Conservation (phyloP, 257 asterid species). For the Solanum appendiculatum region DNA sequence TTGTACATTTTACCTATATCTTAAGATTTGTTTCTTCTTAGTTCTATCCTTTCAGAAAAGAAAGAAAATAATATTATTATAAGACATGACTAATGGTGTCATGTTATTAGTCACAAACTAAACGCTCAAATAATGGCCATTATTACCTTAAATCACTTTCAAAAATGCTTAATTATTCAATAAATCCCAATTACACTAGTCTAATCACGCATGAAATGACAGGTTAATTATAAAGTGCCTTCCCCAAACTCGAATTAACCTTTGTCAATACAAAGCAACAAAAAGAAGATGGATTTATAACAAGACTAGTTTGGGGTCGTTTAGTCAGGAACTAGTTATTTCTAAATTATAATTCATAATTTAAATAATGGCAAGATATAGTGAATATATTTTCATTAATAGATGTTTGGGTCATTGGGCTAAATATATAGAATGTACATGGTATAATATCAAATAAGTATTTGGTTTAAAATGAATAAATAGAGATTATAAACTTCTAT, state of each 20-base stretch:
- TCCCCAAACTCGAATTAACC: background rate
- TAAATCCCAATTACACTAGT: background rate
- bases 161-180: background rate
- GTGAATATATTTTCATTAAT: background rate
- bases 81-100: constrained; percentile 21
- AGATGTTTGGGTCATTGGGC: background rate
- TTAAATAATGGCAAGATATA: background rate
- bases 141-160: background rate
- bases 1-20: background rate
- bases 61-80: constrained; percentile 9
- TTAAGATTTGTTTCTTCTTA: background rate
- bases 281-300: background rate
- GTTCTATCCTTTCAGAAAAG: background rate
- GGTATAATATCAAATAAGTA: background rate
- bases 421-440: background rate
- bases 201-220: background rate
- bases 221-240: background rate
- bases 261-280: background rate
- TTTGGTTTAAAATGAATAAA: background rate
- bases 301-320: background rate
- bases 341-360: background rate
- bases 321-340: background rate
- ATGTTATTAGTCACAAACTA: constrained; percentile 25
- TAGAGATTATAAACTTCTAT: background rate
- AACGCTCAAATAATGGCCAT: constrained; percentile 9